Percentiles rank a stretch among this genome's conserved stretches.
phyloP scores from a whole-genome alignment of 2,329 filamentous ascomycete genomes.

The Venturia pyrina region DNA sequence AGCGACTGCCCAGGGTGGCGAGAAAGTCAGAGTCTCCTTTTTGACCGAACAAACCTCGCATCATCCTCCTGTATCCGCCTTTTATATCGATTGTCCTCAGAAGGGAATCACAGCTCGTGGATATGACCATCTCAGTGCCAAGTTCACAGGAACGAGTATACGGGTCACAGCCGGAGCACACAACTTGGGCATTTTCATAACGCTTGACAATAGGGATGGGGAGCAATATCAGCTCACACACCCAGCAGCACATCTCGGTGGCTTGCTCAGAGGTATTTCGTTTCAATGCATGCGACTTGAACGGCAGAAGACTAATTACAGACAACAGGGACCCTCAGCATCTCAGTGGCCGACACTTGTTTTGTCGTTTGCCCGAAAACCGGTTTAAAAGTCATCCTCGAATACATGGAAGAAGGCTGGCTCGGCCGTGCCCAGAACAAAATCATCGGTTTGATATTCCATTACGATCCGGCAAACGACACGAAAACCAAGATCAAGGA shows the following conservation, averaged over 20 bases:
- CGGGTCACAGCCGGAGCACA: slow-evolving; percentile 85
- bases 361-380: slow-evolving; percentile 87
- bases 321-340: slow-evolving; percentile 57
- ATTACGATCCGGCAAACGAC: slow-evolving; percentile 80
- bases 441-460: slow-evolving; percentile 83
- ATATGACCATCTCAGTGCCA: slow-evolving; percentile 93
- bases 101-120: slow-evolving; percentile 80
- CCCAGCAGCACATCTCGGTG: slow-evolving; percentile 84
- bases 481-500: slow-evolving; percentile 71
- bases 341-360: slow-evolving; percentile 82
- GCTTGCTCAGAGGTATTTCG: slow-evolving; percentile 57
- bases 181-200: slow-evolving; percentile 94
- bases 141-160: slow-evolving; percentile 92
- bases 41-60: slow-evolving; percentile 97
- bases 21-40: slow-evolving; percentile 71
- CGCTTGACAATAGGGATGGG: slow-evolving; percentile 64
- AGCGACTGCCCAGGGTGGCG: slow-evolving; percentile 20
- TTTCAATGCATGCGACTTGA: too few relatives aligned
- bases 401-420: slow-evolving; percentile 94
- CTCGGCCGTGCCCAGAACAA: slow-evolving; percentile 84
- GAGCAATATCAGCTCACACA: slow-evolving; percentile 95
- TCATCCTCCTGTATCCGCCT: slow-evolving; percentile 93
- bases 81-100: slow-evolving; percentile 84
- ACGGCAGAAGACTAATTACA: background rate
- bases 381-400: slow-evolving; percentile 79